A percentile compares a stretch with the other conserved stretches of the same genome.
These are phyloP conservation scores for Pyrenopolyporus hunteri DNA, from an alignment of 495 filamentous ascomycete species.

Conservation along the genomic window DNA sequence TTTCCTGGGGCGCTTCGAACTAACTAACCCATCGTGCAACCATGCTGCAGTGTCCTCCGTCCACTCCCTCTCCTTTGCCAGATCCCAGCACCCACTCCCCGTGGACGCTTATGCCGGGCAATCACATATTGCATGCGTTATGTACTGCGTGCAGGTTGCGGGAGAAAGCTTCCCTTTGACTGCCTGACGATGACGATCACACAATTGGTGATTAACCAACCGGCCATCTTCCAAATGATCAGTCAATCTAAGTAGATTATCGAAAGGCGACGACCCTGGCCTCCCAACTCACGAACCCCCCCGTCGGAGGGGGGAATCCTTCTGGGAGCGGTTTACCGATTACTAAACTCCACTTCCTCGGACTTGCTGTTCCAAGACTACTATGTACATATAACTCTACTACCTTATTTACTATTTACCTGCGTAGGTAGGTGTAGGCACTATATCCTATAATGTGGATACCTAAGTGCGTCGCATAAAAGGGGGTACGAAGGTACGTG, in stretches of 20 bases:
- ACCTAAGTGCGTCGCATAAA: too few species aligned
- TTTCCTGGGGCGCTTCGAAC: slow-evolving; percentile 31
- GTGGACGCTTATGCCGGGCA: slow-evolving; percentile 35
- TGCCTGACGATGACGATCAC: slow-evolving; percentile 37
- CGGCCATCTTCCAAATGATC: slow-evolving; percentile 41
- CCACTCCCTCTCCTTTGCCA: slow-evolving; percentile 23
- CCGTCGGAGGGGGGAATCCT: not conserved
- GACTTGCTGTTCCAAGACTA: slow-evolving; percentile 1
- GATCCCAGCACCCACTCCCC: slow-evolving; percentile 29
- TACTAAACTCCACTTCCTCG: slow-evolving; percentile 23
- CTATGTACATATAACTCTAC: too few species aligned
- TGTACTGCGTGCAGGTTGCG: slow-evolving; percentile 36
- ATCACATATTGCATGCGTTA: slow-evolving; percentile 39
- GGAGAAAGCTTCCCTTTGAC: slow-evolving; percentile 36
- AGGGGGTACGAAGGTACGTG: slow-evolving; percentile 1
- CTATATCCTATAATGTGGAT: too few species aligned
- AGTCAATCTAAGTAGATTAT: slow-evolving; percentile 41
- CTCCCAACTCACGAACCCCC: slow-evolving; percentile 32
- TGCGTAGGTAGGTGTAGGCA: slow-evolving; percentile 1
- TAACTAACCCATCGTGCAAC: slow-evolving; percentile 30
- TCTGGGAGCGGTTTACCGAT: too few species aligned
- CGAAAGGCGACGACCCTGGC: slow-evolving; percentile 30
- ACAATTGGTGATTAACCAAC: slow-evolving; percentile 36
- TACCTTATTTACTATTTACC: too few species aligned
- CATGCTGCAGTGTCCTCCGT: slow-evolving; percentile 28